phyloP scores from a whole-genome alignment of 176 grass and related monocot genomes.

The Paspalum vaginatum region DNA sequence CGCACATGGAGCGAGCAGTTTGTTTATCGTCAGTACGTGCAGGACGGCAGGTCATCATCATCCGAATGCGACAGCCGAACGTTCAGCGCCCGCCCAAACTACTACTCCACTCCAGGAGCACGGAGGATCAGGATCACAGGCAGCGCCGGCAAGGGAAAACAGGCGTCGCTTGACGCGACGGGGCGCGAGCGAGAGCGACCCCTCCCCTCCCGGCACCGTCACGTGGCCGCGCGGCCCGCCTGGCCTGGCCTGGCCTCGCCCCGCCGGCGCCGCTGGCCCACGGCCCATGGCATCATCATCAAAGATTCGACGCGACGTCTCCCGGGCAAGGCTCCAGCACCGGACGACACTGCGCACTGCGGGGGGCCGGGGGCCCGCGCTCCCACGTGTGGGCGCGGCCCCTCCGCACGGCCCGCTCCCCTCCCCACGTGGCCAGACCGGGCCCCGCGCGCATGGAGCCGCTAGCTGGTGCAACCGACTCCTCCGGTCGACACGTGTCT shows the following conservation, averaged over 20 bases:
- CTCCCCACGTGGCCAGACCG: constrained; percentile 3
- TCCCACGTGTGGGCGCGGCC: constrained; percentile 21
- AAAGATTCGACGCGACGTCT: constrained; percentile 39
- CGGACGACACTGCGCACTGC: neutral
- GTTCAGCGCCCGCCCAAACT: neutral
- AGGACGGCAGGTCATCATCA: too few relatives aligned
- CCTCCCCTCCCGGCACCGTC: constrained; percentile 32
- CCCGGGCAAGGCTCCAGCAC: neutral
- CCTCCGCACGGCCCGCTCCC: neutral
- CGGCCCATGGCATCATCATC: constrained; percentile 34
- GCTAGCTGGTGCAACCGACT: neutral
- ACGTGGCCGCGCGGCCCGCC: constrained; percentile 46
- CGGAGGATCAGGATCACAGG: neutral
- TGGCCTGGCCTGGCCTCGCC: neutral
- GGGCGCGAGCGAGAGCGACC: neutral
- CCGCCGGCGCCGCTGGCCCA: neutral
- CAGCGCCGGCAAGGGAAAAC: neutral
- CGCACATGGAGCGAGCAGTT: too few relatives aligned
- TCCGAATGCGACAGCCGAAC: neutral
- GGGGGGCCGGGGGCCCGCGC: constrained; percentile 1
- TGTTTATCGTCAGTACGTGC: neutral
- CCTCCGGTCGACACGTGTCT: constrained; percentile 45
- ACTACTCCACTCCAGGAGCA: too few relatives aligned
- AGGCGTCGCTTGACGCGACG: constrained; percentile 17
- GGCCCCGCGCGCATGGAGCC: neutral